These are phyloP conservation scores for Gypsophila paniculata DNA, from an alignment of 179 eudicot species.

Conservation along the genomic window DNA sequence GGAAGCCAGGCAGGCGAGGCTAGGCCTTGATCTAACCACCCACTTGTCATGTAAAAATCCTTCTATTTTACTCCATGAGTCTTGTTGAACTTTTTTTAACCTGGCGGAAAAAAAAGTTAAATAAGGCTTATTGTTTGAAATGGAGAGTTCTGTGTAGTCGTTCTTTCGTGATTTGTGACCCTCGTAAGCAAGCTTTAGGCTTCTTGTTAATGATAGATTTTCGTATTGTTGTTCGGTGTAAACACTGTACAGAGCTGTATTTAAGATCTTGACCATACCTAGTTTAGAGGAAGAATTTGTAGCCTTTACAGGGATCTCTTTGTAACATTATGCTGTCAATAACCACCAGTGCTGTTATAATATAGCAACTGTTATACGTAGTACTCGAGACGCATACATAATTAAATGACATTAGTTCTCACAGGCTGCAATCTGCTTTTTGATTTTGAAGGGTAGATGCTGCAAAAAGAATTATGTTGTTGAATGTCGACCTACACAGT, in stretches of 20 bases:
- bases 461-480: conserved; percentile 1
- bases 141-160: not conserved
- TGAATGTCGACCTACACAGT: conserved; percentile 10
- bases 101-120: not conserved
- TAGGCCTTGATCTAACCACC: conserved; percentile 23
- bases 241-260: conserved; percentile 28
- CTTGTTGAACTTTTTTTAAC: not conserved
- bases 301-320: conserved; percentile 23
- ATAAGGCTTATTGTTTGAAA: not conserved
- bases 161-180: conserved; percentile 13
- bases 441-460: not conserved
- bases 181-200: conserved; percentile 12
- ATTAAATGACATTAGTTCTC: conserved; percentile 4
- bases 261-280: conserved; percentile 21
- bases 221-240: conserved; percentile 26
- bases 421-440: not conserved
- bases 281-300: conserved; percentile 20
- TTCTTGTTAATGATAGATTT: conserved; percentile 32
- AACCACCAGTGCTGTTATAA: conserved; percentile 14
- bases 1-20: conserved; percentile 33
- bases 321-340: conserved; percentile 24
- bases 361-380: conserved; percentile 17
- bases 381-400: not conserved
- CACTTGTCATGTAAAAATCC: conserved; percentile 6
- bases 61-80: not conserved